Evolutionary conservation across 2,329 filamentous ascomycete genomes (phyloP).

Genomic region (Botrytis porri): DNA sequence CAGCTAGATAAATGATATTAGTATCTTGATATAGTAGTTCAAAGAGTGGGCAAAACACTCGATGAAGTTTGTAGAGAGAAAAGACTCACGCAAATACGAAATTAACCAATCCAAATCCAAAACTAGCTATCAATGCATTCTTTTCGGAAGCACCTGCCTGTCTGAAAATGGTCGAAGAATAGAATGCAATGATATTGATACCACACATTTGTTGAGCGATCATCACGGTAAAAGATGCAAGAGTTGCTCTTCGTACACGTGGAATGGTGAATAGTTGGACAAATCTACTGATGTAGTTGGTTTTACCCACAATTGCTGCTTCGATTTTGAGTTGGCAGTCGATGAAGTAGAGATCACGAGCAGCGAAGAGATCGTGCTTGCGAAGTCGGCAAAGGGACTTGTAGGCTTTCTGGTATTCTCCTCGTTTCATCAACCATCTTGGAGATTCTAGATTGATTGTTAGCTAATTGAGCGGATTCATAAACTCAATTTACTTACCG

Average conservation of each 20-base stretch:
- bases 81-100: constrained; percentile 43
- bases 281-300: constrained; percentile 60
- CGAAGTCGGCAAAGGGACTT: constrained; percentile 57
- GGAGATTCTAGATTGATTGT: constrained; percentile 46
- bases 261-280: constrained; percentile 66
- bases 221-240: constrained; percentile 79
- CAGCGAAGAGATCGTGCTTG: constrained; percentile 57
- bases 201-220: constrained; percentile 41
- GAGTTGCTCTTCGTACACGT: constrained; percentile 66
- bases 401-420: constrained; percentile 49
- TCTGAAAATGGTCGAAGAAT: constrained; percentile 61
- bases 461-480: not conserved
- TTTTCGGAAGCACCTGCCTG: constrained; percentile 55
- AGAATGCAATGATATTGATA: constrained; percentile 70
- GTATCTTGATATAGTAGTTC: not conserved
- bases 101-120: constrained; percentile 63
- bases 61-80: too few species aligned
- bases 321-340: constrained; percentile 46
- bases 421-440: constrained; percentile 46
- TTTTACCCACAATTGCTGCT: constrained; percentile 33
- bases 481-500: not conserved
- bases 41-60: not conserved
- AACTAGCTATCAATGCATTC: constrained; percentile 58
- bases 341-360: constrained; percentile 61
- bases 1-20: constrained; percentile 57